A percentile compares a stretch with the other conserved stretches of the same genome.
Evolutionary conservation across 2,329 filamentous ascomycete genomes (phyloP).

Genomic region (Rhexocercosporidium sp.): DNA sequence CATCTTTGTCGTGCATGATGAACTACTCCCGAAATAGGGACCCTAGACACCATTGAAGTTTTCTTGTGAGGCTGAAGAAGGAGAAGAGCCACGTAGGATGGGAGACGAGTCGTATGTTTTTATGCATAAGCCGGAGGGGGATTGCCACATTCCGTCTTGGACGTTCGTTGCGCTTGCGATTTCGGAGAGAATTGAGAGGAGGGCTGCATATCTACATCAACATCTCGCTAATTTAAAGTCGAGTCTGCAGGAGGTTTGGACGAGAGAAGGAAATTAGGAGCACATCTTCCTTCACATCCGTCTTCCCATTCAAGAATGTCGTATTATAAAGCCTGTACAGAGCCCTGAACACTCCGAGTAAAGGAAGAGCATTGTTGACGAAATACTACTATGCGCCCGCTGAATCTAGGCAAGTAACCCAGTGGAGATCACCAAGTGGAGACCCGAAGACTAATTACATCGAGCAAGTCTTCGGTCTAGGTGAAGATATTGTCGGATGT

Average conservation of each 20-base stretch:
- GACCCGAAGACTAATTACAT: slow-evolving; percentile 55
- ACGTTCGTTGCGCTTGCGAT: slow-evolving; percentile 53
- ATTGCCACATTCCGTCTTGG: slow-evolving; percentile 59
- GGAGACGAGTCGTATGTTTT: slow-evolving; percentile 47
- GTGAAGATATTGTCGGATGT: slow-evolving; percentile 51
- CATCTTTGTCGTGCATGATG: slow-evolving; percentile 55
- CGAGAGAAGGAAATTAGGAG: not conserved
- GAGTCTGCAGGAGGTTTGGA: not conserved
- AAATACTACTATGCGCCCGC: slow-evolving; percentile 62
- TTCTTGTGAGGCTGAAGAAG: slow-evolving; percentile 31
- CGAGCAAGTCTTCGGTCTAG: slow-evolving; percentile 47
- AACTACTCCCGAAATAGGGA: slow-evolving; percentile 56
- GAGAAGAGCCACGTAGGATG: slow-evolving; percentile 48
- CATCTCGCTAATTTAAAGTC: too few species aligned
- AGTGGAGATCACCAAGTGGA: slow-evolving; percentile 55
- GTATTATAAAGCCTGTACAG: slow-evolving; percentile 55
- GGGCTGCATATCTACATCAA: not conserved
- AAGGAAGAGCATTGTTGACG: slow-evolving; percentile 54
- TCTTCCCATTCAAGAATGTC: slow-evolving; percentile 53
- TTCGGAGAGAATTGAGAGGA: slow-evolving; percentile 50
- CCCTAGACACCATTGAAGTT: slow-evolving; percentile 54
- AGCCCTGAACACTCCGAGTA: slow-evolving; percentile 55
- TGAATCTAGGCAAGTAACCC: slow-evolving; percentile 55
- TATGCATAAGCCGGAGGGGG: slow-evolving; percentile 53
- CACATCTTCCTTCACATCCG: slow-evolving; percentile 50